Evolutionary conservation across 257 asterid genomes (phyloP), one percentile per base, ranked within the genome.

Genomic region (Petunia axillaris): DNA sequence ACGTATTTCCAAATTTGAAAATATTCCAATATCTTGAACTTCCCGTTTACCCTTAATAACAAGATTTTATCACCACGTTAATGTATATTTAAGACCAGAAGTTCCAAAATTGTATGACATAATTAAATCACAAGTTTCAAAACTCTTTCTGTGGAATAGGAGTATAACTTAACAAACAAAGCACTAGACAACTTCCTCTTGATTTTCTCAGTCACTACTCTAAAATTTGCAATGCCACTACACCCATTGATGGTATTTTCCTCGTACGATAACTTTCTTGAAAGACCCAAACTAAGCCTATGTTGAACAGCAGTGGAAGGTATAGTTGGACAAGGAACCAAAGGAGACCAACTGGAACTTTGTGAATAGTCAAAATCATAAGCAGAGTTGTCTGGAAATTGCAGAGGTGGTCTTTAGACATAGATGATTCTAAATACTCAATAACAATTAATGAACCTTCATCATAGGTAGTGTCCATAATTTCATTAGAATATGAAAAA

Each of bases 321-420:
- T 3, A 77, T 64, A 8, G 74, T 77, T 0, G 86, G 87, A 25
- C 84, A 91, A 13, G 90, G 90, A 52, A 91, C 87, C 60, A 94
- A 67, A 50, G 97, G 98, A 57, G 98, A 94, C 98, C 97, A 94
- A 62, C 93, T 89, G 65, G 98, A 93, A 86, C 98, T 94, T 94
- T 93, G 97, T 1, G 96, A 58, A 84, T 94, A 93, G 87, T 94
- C 87, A 85, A 91, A 93, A 78, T 89, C 98, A 80, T 89, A 91
- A 44, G 94, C 89, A 0, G 98, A 90, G 86, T 89, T 90, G 85
- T 94, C 98, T 0, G 97, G 97, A 81, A 91, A 93, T 91, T 94
- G 90, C 81, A 62, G 81, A 94, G 96, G 54, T 90, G 97, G 35
- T 87, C 87, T 10, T 4, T 87, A 0, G 97, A 90, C 97, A 93